These are phyloP conservation scores for Benincasa hispida DNA, from an alignment of 306 rosid genomes.

Conservation along the genomic window DNA sequence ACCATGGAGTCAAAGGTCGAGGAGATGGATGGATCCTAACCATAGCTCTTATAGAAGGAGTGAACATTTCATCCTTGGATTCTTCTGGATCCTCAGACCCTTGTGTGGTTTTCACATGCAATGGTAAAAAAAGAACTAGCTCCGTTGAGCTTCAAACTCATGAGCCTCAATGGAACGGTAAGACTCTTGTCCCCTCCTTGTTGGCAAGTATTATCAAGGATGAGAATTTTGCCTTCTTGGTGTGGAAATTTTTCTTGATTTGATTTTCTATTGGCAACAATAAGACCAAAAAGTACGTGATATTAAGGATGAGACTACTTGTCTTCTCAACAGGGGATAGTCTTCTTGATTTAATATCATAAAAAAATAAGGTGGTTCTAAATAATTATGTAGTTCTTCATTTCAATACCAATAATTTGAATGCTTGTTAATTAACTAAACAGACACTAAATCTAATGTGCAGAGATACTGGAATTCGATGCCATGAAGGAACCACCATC, in stretches of 20 bases:
- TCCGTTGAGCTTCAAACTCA: slow-evolving; percentile 72
- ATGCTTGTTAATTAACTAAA: background rate
- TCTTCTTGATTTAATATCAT: background rate
- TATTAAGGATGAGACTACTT: background rate
- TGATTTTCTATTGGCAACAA: background rate
- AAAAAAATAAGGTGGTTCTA: background rate
- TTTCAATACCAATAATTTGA: background rate
- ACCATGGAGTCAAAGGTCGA: slow-evolving; percentile 67
- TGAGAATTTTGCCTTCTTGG: background rate
- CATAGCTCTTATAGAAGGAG: slow-evolving; percentile 68
- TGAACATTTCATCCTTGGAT: slow-evolving; percentile 49
- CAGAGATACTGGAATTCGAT: slow-evolving; percentile 88
- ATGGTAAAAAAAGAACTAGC: slow-evolving; percentile 80
- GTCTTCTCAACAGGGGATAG: background rate
- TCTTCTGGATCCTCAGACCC: slow-evolving; percentile 54
- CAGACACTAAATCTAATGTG: slow-evolving; percentile 7
- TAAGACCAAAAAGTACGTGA: background rate
- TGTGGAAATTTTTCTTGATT: background rate
- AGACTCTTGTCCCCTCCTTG: no score
- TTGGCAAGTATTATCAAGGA: background rate
- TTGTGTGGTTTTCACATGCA: slow-evolving; percentile 74
- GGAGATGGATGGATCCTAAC: slow-evolving; percentile 93
- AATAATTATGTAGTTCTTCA: background rate
- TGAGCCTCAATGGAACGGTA: no score
- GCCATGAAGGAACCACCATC: slow-evolving; percentile 98